Evolutionary conservation across 1,284 basidiomycete species (phyloP).

Genomic region (Xanthoconium separans): DNA sequence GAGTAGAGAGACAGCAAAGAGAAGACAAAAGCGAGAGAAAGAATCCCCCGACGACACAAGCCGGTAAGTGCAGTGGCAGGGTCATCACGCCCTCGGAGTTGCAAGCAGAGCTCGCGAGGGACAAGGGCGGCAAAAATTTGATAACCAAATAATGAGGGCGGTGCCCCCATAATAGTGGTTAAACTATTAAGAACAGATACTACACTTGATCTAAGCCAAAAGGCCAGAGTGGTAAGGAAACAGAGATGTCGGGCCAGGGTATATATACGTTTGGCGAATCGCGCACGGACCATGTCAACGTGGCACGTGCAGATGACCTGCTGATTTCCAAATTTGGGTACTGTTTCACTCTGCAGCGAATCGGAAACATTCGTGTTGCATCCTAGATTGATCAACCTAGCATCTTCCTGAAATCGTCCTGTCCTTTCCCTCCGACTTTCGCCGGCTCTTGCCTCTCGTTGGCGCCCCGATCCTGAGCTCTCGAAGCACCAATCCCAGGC

Average conservation of each 20-base stretch:
- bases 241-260: not conserved
- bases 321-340: not conserved
- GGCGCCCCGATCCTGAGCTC: slow-evolving; percentile 18
- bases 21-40: slow-evolving; percentile 6
- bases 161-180: slow-evolving; percentile 38
- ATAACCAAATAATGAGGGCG: slow-evolving; percentile 35
- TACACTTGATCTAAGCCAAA: slow-evolving; percentile 96
- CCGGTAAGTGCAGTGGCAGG: slow-evolving; percentile 32
- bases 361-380: too few species aligned
- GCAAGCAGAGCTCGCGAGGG: slow-evolving; percentile 35
- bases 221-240: slow-evolving; percentile 80
- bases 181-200: slow-evolving; percentile 47
- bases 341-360: too few species aligned
- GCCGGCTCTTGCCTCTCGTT: slow-evolving; percentile 11
- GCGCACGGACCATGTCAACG: slow-evolving; percentile 18
- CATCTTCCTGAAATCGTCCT: slow-evolving; percentile 83
- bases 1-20: slow-evolving; percentile 16
- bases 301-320: not conserved
- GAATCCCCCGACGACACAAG: slow-evolving; percentile 34
- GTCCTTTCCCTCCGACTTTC: slow-evolving; percentile 37
- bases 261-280: slow-evolving; percentile 10
- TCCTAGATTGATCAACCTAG: slow-evolving; percentile 32
- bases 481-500: slow-evolving; percentile 22
- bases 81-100: slow-evolving; percentile 34
- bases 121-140: slow-evolving; percentile 34